Base-by-base conservation (phyloP, 1,284 basidiomycete species). In the Pterulicium gracile region DNA sequence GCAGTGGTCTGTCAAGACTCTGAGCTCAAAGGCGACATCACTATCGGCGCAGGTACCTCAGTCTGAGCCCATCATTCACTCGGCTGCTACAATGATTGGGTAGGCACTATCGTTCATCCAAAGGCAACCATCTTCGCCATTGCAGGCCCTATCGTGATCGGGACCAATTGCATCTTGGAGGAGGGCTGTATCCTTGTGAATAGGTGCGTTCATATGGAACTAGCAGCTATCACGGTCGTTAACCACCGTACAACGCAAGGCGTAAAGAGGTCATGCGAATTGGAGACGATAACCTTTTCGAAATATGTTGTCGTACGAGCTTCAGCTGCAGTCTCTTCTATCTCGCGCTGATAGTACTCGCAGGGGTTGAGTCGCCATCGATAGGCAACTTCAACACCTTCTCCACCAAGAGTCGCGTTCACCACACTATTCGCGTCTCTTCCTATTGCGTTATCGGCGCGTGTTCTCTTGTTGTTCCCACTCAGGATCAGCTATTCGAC, bases 221-320 rank as follows among this genome's bases (percentile, higher is more conserved):
- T 15, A 35, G 43, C 24, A n/a, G 20, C 24, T 50, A 14, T 35
- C 23, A 24, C 19, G 43, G 22, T 35, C n/a, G 7, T 39, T 18
- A 39, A 17, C 21, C 42, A 34, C 50, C 18, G 50, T 41, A 19
- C 4, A 35, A 23, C 20, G 32, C 4, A 55, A 88, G 85, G 54
- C 65, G 77, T 42, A 88, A 86, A 56, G 81, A 85, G 57, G 75
- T 84, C n/a, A 89, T 97, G 82, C 72, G 77, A 15, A 91, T 98
- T 44, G 95, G 95, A 10, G 82, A 94, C 58, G 77, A 86, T 49
- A 98, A 97, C 61, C 68, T 92, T 45, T 95, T 98, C 58, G 90
- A 96, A 66, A 91, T 95, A 43, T 88, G 85, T 7, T 90, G 84
- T 61, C 81, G 90, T 88, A 57, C 54, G 86, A 77, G 3, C 43